Evolutionary conservation across 169 alveolate genomes (phyloP).

Genomic region (Perkinsus olseni): DNA sequence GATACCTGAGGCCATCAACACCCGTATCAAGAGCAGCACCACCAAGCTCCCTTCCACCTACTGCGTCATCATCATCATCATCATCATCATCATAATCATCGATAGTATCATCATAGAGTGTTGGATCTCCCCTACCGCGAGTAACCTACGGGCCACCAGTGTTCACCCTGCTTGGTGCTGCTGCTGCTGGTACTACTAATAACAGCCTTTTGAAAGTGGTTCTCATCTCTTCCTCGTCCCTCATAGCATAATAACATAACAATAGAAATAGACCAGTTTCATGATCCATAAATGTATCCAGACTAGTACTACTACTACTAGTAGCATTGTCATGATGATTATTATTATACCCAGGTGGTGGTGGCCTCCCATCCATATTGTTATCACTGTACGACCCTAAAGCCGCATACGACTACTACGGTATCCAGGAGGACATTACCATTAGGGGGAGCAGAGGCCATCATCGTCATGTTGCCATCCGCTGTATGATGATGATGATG

Average conservation of each 20-base stretch:
- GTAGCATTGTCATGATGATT: not conserved
- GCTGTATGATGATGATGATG: not conserved
- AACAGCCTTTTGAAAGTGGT: slow-evolving; percentile 58
- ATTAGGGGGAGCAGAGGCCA: not conserved
- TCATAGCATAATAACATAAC: slow-evolving; percentile 68
- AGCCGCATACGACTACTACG: too few species aligned
- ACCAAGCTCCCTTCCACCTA: not conserved
- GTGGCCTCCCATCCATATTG: too few species aligned
- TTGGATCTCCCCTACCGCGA: slow-evolving; percentile 18
- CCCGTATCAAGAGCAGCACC: too few species aligned
- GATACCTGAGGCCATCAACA: too few species aligned
- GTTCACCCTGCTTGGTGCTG: slow-evolving; percentile 51
- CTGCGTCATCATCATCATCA: not conserved
- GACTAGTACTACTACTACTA: slow-evolving; percentile 17
- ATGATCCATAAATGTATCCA: slow-evolving; percentile 23
- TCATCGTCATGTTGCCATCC: not conserved
- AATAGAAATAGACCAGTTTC: slow-evolving; percentile 64
- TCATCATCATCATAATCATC: not conserved
- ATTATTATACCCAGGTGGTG: too few species aligned
- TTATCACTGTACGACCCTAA: too few species aligned
- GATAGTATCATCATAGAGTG: not conserved
- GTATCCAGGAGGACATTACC: too few species aligned
- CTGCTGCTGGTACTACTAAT: slow-evolving; percentile 57
- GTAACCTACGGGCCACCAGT: slow-evolving; percentile 12
- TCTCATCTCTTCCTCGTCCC: slow-evolving; percentile 70